phyloP scores from a whole-genome alignment of 805 yeast genomes.

The Myxozyma kluyveri region DNA sequence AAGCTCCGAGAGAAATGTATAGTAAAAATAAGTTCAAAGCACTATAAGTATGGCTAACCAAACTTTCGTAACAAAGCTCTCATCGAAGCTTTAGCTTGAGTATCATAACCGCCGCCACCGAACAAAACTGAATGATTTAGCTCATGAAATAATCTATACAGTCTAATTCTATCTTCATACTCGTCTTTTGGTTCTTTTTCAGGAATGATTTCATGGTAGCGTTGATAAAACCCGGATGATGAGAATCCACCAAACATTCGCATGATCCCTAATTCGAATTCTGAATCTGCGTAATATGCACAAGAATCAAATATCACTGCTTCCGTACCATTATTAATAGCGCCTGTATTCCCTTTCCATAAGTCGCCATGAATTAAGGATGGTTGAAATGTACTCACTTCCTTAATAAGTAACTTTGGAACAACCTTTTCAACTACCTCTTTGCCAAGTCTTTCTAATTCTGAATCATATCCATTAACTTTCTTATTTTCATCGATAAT shows the following conservation, averaged over 20 bases:
- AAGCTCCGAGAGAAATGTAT: too few relatives aligned
- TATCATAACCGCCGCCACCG: constrained; percentile 25
- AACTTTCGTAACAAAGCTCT: constrained; percentile 8
- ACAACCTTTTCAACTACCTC: constrained; percentile 10
- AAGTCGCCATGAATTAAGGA: constrained; percentile 29
- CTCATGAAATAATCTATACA: constrained; percentile 25
- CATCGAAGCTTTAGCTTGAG: constrained; percentile 21
- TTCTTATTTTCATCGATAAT: constrained; percentile 19
- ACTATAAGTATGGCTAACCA: neutral
- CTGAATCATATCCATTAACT: constrained; percentile 16
- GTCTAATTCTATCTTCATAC: constrained; percentile 23
- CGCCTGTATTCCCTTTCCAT: constrained; percentile 28
- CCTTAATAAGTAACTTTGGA: constrained; percentile 11
- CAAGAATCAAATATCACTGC: constrained; percentile 27
- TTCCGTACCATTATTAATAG: constrained; percentile 1
- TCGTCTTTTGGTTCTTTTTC: constrained; percentile 20
- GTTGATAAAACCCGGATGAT: constrained; percentile 10
- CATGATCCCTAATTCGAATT: constrained; percentile 30
- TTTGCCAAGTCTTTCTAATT: constrained; percentile 8
- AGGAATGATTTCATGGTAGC: constrained; percentile 23
- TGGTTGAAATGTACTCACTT: constrained; percentile 6
- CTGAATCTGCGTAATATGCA: constrained; percentile 27
- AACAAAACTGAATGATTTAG: constrained; percentile 27
- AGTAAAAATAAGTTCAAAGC: neutral
- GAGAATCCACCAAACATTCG: constrained; percentile 30